A percentile compares a stretch with the other conserved stretches of the same genome.
Evolutionary conservation across 2,329 filamentous ascomycete species (phyloP).

Genomic region (Periconia macrospinosa): DNA sequence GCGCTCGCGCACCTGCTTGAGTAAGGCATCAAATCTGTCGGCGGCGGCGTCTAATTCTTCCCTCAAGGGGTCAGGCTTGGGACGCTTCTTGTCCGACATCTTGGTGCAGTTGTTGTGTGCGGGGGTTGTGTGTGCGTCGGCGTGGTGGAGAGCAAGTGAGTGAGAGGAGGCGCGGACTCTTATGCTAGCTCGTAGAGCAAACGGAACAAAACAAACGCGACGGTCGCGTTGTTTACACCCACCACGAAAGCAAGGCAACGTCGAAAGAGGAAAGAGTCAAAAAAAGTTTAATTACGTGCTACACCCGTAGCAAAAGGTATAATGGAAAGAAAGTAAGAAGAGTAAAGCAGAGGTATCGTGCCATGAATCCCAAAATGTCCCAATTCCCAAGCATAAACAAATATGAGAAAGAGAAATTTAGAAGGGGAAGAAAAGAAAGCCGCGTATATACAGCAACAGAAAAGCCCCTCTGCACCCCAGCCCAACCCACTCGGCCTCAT

Average conservation of each 20-base stretch:
- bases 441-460: slow-evolving; percentile 1
- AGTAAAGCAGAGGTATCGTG: background rate
- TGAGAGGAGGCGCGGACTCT: too few relatives aligned
- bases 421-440: background rate
- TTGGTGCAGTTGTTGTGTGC: too few relatives aligned
- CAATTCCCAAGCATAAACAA: background rate
- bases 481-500: slow-evolving; percentile 9
- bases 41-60: too few relatives aligned
- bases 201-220: too few relatives aligned
- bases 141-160: too few relatives aligned
- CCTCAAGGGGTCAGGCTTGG: too few relatives aligned
- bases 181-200: too few relatives aligned
- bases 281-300: background rate
- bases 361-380: background rate
- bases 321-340: background rate
- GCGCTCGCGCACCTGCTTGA: too few relatives aligned
- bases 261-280: background rate
- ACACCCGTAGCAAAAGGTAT: background rate
- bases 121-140: too few relatives aligned
- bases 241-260: background rate
- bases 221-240: too few relatives aligned
- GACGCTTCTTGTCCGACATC: too few relatives aligned
- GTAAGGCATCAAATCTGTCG: too few relatives aligned
- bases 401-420: background rate
- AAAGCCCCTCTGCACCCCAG: background rate